A percentile compares a stretch with the other conserved stretches of the same genome.
phyloP scores from a whole-genome alignment of 257 asterid species.

The Solanum peruvianum region DNA sequence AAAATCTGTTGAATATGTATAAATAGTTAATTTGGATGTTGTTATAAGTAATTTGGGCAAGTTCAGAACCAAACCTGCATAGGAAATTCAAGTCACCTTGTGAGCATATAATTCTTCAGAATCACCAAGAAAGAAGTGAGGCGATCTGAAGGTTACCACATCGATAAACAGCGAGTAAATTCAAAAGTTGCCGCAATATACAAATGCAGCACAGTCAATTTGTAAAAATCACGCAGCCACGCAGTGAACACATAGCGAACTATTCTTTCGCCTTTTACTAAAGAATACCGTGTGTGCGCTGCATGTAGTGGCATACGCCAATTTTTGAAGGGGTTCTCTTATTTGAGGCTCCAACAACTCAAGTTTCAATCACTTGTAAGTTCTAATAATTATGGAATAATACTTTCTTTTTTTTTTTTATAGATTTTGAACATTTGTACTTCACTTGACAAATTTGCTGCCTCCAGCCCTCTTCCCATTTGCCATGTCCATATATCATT shows the following conservation, averaged over 20 bases:
- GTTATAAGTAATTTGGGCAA: background rate
- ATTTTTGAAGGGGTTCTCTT: background rate
- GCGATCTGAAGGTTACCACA: background rate
- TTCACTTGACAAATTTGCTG: background rate
- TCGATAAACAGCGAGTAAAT: background rate
- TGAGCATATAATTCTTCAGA: background rate
- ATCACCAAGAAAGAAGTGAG: background rate
- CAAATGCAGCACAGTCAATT: accelerated
- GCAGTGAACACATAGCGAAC: background rate
- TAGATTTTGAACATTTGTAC: background rate
- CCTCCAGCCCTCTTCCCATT: background rate
- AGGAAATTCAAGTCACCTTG: background rate
- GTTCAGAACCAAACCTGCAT: background rate
- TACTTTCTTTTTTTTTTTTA: too few species aligned
- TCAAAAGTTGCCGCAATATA: background rate
- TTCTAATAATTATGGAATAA: background rate
- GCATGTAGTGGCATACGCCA: background rate
- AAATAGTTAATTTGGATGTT: background rate
- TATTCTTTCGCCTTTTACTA: background rate
- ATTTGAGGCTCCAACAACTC: background rate
- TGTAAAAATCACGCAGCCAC: accelerated
- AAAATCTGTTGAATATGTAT: too few species aligned
- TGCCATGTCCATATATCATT: background rate
- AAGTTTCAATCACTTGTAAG: background rate
- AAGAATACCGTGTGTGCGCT: background rate